Percentiles rank a stretch among this genome's conserved stretches.
phyloP scores from a whole-genome alignment of 169 alveolate genomes.

The Cystoisospora suis region DNA sequence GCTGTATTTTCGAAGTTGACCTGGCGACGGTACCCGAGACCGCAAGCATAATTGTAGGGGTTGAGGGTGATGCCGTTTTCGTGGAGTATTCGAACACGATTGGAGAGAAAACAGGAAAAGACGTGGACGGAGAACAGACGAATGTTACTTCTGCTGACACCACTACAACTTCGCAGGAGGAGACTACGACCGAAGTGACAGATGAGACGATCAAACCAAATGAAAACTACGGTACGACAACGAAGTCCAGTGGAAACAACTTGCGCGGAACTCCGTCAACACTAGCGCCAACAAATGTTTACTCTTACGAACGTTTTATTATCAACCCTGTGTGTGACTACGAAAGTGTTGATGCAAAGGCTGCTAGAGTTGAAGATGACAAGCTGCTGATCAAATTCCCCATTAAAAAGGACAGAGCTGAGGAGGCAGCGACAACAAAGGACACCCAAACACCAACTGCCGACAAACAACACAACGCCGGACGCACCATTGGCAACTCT shows the following conservation, averaged over 20 bases:
- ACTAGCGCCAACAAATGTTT: not conserved
- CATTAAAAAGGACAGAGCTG: not conserved
- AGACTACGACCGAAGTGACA: not conserved
- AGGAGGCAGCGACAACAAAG: not conserved
- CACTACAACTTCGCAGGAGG: not conserved
- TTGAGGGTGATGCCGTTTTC: slow-evolving; percentile 14
- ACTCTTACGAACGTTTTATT: not conserved
- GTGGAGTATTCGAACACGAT: slow-evolving; percentile 11
- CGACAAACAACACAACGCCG: too few relatives aligned
- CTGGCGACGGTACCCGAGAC: not conserved
- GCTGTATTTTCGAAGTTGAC: slow-evolving; percentile 16
- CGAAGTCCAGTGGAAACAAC: not conserved
- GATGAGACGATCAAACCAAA: not conserved
- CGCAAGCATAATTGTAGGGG: slow-evolving; percentile 4
- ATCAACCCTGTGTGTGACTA: not conserved
- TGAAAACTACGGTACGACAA: not conserved
- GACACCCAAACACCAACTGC: not conserved
- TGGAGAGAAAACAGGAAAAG: not conserved
- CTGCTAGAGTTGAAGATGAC: slow-evolving; percentile 21
- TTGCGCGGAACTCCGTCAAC: not conserved
- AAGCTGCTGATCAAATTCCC: not conserved
- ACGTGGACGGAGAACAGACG: not conserved
- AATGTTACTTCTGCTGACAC: too few relatives aligned
- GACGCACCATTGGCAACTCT: too few relatives aligned
- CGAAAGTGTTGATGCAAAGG: slow-evolving; percentile 1